Percentiles rank a stretch among this genome's conserved stretches.
These are phyloP conservation scores for Clathrospora elynae DNA, from an alignment of 2,329 filamentous ascomycete species.

Conservation along the genomic window DNA sequence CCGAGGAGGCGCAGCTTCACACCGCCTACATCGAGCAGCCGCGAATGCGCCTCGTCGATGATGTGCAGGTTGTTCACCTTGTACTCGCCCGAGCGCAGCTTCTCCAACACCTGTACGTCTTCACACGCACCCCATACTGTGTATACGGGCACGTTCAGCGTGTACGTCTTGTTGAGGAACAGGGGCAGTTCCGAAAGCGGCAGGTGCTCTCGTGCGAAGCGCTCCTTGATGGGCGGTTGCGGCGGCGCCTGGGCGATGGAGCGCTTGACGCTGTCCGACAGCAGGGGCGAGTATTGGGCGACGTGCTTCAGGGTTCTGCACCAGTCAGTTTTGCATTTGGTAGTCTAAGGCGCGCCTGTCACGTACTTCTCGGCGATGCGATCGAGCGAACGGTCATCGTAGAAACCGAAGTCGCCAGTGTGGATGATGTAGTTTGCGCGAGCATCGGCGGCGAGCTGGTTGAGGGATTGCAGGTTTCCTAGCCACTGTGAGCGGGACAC, in stretches of 20 bases:
- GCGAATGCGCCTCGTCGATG: conserved; percentile 96
- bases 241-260: conserved; percentile 71
- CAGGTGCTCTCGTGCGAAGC: conserved; percentile 79
- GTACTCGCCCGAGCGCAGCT: conserved; percentile 96
- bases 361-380: conserved; percentile 96
- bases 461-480: conserved; percentile 95
- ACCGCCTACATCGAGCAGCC: conserved; percentile 90
- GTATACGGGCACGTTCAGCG: conserved; percentile 94
- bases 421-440: conserved; percentile 97
- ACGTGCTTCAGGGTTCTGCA: conserved; percentile 93
- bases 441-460: conserved; percentile 93
- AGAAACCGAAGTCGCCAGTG: conserved; percentile 98
- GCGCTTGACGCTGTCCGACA: conserved; percentile 74
- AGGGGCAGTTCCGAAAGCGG: conserved; percentile 90
- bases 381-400: conserved; percentile 93
- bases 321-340: conserved; percentile 18
- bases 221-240: conserved; percentile 74
- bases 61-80: conserved; percentile 97
- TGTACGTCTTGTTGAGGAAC: conserved; percentile 85
- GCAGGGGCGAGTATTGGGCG: conserved; percentile 94
- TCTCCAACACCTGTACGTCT: conserved; percentile 95
- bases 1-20: conserved; percentile 94
- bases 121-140: conserved; percentile 99
- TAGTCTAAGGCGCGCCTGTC: not conserved
- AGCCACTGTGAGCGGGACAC: conserved; percentile 19